Evolutionary conservation across 2,329 filamentous ascomycete species (phyloP).

Genomic region (Alternaria sp.): DNA sequence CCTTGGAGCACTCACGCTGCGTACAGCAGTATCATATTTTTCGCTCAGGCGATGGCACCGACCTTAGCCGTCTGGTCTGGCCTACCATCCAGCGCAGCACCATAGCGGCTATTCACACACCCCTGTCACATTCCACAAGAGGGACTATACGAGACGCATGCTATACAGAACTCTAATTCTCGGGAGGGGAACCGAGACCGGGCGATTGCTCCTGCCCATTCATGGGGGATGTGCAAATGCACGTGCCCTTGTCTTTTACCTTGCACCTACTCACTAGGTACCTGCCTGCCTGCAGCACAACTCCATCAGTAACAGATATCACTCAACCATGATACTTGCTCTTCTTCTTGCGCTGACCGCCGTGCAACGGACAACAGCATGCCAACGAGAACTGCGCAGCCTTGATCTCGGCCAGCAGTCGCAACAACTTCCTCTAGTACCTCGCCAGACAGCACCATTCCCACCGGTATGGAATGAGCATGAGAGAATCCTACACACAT

Average conservation of each 20-base stretch:
- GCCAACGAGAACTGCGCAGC: background rate
- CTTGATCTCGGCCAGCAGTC: background rate
- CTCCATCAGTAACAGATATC: background rate
- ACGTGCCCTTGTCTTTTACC: background rate
- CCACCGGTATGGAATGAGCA: constrained; percentile 43
- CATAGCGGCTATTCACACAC: background rate
- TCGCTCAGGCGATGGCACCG: background rate
- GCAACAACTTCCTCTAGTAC: background rate
- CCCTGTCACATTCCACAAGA: background rate
- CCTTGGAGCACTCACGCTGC: background rate
- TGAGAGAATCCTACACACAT: constrained; percentile 48
- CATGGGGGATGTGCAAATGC: background rate
- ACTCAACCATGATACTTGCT: background rate
- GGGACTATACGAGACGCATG: background rate
- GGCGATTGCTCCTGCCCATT: background rate
- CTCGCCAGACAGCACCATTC: constrained; percentile 30
- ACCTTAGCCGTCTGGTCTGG: background rate
- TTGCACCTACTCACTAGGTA: background rate
- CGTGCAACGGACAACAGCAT: background rate
- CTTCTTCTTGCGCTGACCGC: background rate
- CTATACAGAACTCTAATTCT: background rate
- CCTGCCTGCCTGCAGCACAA: background rate
- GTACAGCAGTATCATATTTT: background rate
- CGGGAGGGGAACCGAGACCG: background rate
- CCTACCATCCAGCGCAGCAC: background rate